phyloP scores from a whole-genome alignment of 2,329 filamentous ascomycete genomes.

The Sarocladiaceae sp. region DNA sequence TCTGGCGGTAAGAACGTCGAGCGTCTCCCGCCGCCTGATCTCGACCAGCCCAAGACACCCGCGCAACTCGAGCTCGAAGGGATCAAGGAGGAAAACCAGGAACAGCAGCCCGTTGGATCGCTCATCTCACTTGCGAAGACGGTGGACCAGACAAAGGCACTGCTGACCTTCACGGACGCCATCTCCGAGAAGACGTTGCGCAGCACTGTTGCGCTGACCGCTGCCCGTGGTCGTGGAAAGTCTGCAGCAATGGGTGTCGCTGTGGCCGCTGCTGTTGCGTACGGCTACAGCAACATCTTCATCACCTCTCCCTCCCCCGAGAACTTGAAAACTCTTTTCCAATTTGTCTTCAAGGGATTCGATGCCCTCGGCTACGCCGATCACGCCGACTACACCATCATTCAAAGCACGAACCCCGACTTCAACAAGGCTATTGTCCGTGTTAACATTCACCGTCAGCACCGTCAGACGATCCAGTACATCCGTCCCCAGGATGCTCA shows the following conservation, averaged over 20 bases:
- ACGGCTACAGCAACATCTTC: constrained; percentile 99
- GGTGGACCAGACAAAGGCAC: constrained; percentile 89
- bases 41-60: constrained; percentile 65
- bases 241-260: constrained; percentile 93
- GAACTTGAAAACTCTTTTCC: constrained; percentile 96
- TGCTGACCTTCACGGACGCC: constrained; percentile 94
- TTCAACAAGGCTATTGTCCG: constrained; percentile 99
- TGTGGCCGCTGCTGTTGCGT: constrained; percentile 86
- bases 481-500: constrained; percentile 96
- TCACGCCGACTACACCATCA: constrained; percentile 94
- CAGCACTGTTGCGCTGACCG: constrained; percentile 89
- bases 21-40: constrained; percentile 68
- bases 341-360: constrained; percentile 98
- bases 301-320: constrained; percentile 97
- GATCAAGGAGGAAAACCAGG: constrained; percentile 81
- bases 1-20: constrained; percentile 90
- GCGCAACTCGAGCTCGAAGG: constrained; percentile 71
- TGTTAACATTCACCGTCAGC: constrained; percentile 90
- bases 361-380: constrained; percentile 91
- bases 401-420: constrained; percentile 95
- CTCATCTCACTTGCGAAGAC: constrained; percentile 82
- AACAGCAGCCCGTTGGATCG: constrained; percentile 79
- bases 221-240: constrained; percentile 91
- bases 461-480: constrained; percentile 97
- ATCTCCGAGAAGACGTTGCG: constrained; percentile 93